Percentiles rank a stretch among this genome's conserved stretches.
Conservation (phyloP, 768 basidiomycete species). For the Mycena kentingensis region DNA sequence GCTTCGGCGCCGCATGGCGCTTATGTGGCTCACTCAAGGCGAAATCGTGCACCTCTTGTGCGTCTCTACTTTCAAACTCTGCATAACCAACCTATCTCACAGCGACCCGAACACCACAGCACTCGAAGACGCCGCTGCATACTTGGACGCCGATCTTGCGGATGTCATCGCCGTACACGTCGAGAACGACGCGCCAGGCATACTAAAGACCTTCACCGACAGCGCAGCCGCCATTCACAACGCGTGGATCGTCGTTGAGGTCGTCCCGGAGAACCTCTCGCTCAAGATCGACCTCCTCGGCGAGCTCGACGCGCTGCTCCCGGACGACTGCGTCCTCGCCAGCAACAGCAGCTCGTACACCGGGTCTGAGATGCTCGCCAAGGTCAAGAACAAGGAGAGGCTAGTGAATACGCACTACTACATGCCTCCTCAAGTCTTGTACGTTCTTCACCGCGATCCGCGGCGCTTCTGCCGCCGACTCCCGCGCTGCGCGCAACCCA, state of each 20-base stretch:
- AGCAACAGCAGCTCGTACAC: conserved; percentile 23
- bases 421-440: conserved; percentile 13
- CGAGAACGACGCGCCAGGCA: conserved; percentile 7
- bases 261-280: conserved; percentile 16
- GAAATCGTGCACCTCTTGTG: conserved; percentile 19
- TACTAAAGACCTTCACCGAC: conserved; percentile 10
- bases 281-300: conserved; percentile 17
- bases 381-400: conserved; percentile 12
- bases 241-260: conserved; percentile 23
- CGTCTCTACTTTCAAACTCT: background rate
- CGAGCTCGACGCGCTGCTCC: conserved; percentile 14
- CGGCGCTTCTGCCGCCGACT: background rate
- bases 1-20: conserved; percentile 19
- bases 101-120: conserved; percentile 17
- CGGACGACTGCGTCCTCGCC: conserved; percentile 17
- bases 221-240: conserved; percentile 12
- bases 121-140: conserved; percentile 11
- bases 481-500: background rate
- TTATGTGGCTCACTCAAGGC: conserved; percentile 24
- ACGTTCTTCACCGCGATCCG: background rate
- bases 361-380: conserved; percentile 17
- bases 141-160: conserved; percentile 9
- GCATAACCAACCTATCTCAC: background rate
- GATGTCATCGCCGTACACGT: conserved; percentile 11
- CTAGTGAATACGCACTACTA: conserved; percentile 20